These are phyloP conservation scores for Purshia tridentata DNA, from an alignment of 306 rosid genomes.

Conservation along the genomic window DNA sequence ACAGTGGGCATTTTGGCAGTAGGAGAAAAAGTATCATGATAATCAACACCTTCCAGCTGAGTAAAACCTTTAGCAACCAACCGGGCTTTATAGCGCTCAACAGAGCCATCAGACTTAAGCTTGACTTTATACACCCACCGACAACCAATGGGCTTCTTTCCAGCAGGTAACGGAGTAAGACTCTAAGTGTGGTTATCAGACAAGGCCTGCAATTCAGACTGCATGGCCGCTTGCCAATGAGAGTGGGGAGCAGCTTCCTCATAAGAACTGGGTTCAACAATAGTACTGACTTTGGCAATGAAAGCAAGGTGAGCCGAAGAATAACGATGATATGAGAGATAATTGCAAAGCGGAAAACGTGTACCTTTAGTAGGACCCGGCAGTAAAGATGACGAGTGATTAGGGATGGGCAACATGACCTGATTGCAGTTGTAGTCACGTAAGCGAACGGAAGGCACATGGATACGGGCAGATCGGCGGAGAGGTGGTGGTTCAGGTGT, in stretches of 20 bases:
- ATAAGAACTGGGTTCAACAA: background rate
- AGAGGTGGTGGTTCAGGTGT: too few species aligned
- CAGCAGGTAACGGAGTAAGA: background rate
- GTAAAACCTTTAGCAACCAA: background rate
- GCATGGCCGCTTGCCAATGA: background rate
- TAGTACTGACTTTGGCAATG: background rate
- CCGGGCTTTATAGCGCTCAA: background rate
- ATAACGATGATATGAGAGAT: background rate
- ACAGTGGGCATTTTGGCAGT: background rate
- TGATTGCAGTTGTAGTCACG: background rate
- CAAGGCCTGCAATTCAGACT: background rate
- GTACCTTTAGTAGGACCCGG: background rate
- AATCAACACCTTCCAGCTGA: background rate
- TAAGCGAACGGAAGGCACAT: fast-evolving
- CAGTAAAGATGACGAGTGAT: too few species aligned
- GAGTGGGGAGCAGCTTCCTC: background rate
- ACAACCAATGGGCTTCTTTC: background rate
- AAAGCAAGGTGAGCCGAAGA: background rate
- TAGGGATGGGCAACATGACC: too few species aligned
- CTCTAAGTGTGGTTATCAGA: background rate
- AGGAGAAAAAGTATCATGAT: background rate
- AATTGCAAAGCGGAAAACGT: background rate
- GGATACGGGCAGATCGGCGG: background rate
- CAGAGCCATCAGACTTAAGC: background rate
- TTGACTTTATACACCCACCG: background rate